Conservation (phyloP, 345 rosid genomes). For the Camelina sativa region DNA sequence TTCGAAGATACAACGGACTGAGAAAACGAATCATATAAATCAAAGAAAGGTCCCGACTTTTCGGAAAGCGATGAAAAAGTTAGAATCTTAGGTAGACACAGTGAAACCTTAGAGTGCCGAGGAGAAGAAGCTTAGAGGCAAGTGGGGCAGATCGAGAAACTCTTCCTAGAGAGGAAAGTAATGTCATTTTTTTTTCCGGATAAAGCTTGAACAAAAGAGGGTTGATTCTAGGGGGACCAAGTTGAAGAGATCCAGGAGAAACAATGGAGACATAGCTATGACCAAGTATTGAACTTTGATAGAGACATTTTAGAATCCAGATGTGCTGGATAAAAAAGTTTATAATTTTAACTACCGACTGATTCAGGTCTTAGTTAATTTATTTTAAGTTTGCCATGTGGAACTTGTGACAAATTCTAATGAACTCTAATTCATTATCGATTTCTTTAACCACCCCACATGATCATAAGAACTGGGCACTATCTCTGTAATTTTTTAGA, state of each 20-base stretch:
- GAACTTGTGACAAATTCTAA: no score
- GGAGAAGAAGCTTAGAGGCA: conserved; percentile 60
- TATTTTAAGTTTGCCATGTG: no score
- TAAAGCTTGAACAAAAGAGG: neutral
- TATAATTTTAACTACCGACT: no score
- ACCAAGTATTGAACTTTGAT: no score
- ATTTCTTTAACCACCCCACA: no score
- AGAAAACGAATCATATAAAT: conserved; percentile 9
- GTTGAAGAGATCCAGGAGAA: neutral
- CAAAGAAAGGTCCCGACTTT: conserved; percentile 10
- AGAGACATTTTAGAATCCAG: no score
- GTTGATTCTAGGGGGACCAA: neutral
- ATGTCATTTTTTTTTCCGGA: conserved; percentile 45
- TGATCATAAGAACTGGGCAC: no score
- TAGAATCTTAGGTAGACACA: neutral
- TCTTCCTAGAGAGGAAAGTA: conserved; percentile 60
- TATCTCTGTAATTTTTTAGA: no score
- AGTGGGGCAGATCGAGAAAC: conserved; percentile 60
- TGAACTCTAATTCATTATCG: no score
- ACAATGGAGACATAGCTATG: neutral
- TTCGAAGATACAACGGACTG: neutral
- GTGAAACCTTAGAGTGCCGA: conserved; percentile 74
- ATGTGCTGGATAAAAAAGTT: no score
- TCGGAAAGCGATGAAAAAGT: neutral
- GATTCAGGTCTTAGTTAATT: no score